Percentiles rank a stretch among this genome's conserved stretches.
phyloP scores from a whole-genome alignment of 768 basidiomycete genomes.

The Mycena epipterygia region DNA sequence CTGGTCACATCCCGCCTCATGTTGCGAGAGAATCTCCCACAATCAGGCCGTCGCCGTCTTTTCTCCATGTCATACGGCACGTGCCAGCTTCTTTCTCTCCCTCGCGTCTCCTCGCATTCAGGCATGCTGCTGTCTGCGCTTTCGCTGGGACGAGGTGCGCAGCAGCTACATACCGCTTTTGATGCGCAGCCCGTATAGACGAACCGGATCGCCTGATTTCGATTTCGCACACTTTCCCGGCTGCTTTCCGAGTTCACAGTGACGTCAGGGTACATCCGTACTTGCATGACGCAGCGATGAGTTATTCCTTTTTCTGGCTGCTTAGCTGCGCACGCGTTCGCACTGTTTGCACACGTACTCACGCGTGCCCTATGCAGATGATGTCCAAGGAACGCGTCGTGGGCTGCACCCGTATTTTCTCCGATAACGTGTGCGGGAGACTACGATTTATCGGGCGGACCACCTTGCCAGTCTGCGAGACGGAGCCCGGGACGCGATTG shows the following conservation, averaged over 20 bases:
- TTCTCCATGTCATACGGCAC: slow-evolving; percentile 2
- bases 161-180: neutral
- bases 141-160: neutral
- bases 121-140: slow-evolving; percentile 1
- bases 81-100: slow-evolving; percentile 3
- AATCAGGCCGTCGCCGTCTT: slow-evolving; percentile 4
- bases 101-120: slow-evolving; percentile 9
- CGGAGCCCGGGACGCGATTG: neutral
- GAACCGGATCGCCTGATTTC: neutral
- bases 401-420: neutral
- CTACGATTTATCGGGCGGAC: neutral
- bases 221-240: neutral
- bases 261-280: slow-evolving; percentile 13
- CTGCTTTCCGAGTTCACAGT: slow-evolving; percentile 4
- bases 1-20: slow-evolving; percentile 29
- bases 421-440: neutral
- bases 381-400: no score
- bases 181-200: neutral
- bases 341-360: no score
- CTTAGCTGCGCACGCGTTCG: neutral
- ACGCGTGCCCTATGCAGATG: slow-evolving; percentile 1
- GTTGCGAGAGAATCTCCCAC: slow-evolving; percentile 26
- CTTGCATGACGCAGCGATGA: slow-evolving; percentile 2
- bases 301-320: neutral
- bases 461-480: neutral